Percentiles rank a stretch among this genome's conserved stretches.
phyloP scores from a whole-genome alignment of 768 basidiomycete species.

The Leccinum pellstonianum region DNA sequence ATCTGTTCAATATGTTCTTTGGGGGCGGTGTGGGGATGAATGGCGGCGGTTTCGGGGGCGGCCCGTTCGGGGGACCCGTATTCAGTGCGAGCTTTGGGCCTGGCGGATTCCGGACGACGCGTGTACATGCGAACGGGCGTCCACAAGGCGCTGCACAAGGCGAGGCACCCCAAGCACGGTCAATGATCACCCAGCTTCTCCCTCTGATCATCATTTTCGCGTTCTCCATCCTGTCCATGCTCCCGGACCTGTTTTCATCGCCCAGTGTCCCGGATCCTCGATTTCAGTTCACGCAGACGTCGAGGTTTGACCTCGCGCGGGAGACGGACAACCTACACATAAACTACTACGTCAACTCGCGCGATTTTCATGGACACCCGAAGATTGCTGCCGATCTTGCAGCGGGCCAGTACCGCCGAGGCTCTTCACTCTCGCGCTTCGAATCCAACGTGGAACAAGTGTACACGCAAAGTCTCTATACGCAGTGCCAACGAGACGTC shows the following conservation, averaged over 20 bases:
- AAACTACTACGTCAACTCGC: slow-evolving; percentile 79
- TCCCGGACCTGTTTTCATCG: slow-evolving; percentile 74
- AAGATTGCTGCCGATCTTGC: slow-evolving; percentile 71
- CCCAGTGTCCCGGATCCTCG: slow-evolving; percentile 72
- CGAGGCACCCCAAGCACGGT: slow-evolving; percentile 48
- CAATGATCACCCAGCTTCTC: slow-evolving; percentile 71
- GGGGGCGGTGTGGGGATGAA: slow-evolving; percentile 53
- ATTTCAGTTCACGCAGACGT: slow-evolving; percentile 64
- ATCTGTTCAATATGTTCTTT: slow-evolving; percentile 99
- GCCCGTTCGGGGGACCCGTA: slow-evolving; percentile 48
- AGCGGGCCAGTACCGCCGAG: slow-evolving; percentile 34
- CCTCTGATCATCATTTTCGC: slow-evolving; percentile 82
- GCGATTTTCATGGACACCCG: slow-evolving; percentile 76
- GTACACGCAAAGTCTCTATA: slow-evolving; percentile 70
- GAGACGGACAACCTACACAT: slow-evolving; percentile 69
- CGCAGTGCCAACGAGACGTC: slow-evolving; percentile 66
- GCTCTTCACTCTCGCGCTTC: slow-evolving; percentile 50
- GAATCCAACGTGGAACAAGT: slow-evolving; percentile 74
- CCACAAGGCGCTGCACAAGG: slow-evolving; percentile 36
- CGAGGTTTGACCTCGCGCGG: slow-evolving; percentile 67
- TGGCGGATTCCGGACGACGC: slow-evolving; percentile 76
- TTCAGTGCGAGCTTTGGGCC: slow-evolving; percentile 81
- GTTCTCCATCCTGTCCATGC: slow-evolving; percentile 78
- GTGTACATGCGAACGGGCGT: slow-evolving; percentile 44
- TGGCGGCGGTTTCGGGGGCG: slow-evolving; percentile 54